phyloP scores from a whole-genome alignment of 306 rosid species.

The Trifolium subterraneum region DNA sequence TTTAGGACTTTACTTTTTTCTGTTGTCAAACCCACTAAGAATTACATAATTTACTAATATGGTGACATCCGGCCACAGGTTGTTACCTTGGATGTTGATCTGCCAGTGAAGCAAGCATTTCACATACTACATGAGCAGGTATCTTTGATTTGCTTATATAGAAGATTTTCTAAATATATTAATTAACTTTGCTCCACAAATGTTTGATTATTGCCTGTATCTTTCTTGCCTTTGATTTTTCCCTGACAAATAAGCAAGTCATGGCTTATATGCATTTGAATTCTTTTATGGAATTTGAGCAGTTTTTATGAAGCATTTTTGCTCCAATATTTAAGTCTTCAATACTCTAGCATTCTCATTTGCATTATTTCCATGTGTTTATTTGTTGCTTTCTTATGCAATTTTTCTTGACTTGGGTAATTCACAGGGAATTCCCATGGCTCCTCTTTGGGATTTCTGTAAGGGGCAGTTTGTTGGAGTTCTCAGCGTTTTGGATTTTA shows the following conservation, averaged over 20 bases:
- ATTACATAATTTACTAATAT: slow-evolving; percentile 32
- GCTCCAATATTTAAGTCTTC: slow-evolving; percentile 23
- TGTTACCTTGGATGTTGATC: slow-evolving; percentile 82
- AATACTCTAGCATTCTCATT: slow-evolving; percentile 10
- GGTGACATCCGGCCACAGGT: slow-evolving; percentile 62
- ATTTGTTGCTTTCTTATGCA: slow-evolving; percentile 31
- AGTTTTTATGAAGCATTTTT: slow-evolving; percentile 28
- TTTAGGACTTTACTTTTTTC: slow-evolving; percentile 26
- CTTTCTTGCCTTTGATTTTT: slow-evolving; percentile 27
- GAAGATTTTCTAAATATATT: slow-evolving; percentile 14
- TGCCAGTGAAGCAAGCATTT: slow-evolving; percentile 98
- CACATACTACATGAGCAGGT: slow-evolving; percentile 97
- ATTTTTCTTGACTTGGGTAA: slow-evolving; percentile 44
- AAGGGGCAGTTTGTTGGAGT: slow-evolving; percentile 93
- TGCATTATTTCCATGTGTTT: slow-evolving; percentile 25
- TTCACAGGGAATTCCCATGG: slow-evolving; percentile 86
- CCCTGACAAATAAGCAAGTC: slow-evolving; percentile 23
- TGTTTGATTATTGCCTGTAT: slow-evolving; percentile 29
- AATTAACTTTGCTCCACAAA: slow-evolving; percentile 22
- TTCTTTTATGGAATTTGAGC: slow-evolving; percentile 22
- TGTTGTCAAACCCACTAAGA: slow-evolving; percentile 22
- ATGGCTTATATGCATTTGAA: slow-evolving; percentile 25
- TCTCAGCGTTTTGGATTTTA: slow-evolving; percentile 92
- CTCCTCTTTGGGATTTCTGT: slow-evolving; percentile 95
- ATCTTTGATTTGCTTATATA: slow-evolving; percentile 34